Evolutionary conservation across 1,284 basidiomycete species (phyloP), one percentile per base, ranked within the genome.

Genomic region (Ustilago vetiveriae): DNA sequence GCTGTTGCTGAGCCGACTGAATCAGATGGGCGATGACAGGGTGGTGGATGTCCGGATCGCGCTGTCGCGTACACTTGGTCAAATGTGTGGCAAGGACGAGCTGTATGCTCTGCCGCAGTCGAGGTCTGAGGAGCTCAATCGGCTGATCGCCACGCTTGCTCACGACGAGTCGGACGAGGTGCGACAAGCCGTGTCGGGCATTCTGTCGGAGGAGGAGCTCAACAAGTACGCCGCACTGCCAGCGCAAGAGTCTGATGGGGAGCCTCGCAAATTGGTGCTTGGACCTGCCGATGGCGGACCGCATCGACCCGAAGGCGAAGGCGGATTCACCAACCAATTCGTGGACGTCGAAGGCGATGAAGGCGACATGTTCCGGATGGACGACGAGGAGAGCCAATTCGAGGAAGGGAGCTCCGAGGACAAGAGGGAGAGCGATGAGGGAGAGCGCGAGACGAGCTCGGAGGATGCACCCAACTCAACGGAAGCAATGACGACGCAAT

Each of bases 31-130:
- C 14, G 92, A 95, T 78, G 79, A 80, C 59, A 81, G 78, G n/a
- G 88, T 97, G 22, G 85, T 92, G 44, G 93, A 94, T 74, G 92
- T 98, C 41, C 87, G 93, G 37, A 92, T 97, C 56, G 90, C 88
- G 7, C 86, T 94, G 2, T 89, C 93, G 13, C 87, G 91, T 39
- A 85, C 91, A 27, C 83, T 88, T 19, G 86, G 86, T 33, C 80
- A 83, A 37, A 82, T 89, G 44, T 86, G 68, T 33, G 50, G 63
- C 39, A 57, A 55, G 29, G 64, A 79, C 53, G 67, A 72, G 72
- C 74, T 82, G 16, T 82, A 81, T 50, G 75, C 77, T 9, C 57
- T 72, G 27, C 52, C 74, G 0, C 67, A 78, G 27, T 72, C 72
- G n/a, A 38, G 69, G 8, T 60, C 60, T 0, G 39, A 66, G 3